Base-by-base conservation (phyloP, 108 stramenopile genomes). In the Nitzschia palea region DNA sequence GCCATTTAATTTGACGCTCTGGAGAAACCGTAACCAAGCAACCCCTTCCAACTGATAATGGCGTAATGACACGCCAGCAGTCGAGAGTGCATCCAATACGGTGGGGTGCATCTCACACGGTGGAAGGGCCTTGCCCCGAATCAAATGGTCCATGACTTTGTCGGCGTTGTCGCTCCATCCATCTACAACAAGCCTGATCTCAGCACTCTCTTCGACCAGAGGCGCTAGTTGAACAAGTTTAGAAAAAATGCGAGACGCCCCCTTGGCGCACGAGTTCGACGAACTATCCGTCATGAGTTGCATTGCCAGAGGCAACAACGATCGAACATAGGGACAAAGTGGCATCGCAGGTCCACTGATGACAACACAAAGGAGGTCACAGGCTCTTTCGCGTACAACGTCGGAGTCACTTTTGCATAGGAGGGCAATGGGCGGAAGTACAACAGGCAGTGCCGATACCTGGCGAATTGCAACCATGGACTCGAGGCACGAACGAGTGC, bases 11-110 rank as follows among this genome's bases (percentile, higher is more conserved):
- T 80, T 73, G 20, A 90, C 81, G 27, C 71, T 70, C n/a, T 81
- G 76, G n/a, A 96, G 82, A 77, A 94, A 94, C 1, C 73, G 65
- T 27, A 96, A 47, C 95, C 95, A 96, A 20, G 90, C 68, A 50
- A 96, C 71, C 6, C 95, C 95, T 55, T 96, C 91, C 44, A 77
- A 52, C 74, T 96, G 95, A 66, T 96, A 94, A n/a, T 69, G 61
- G 50, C 95, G 74, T 5, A 96, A 67, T 14, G 53, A 45, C 1
- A 81, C 76, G 5, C 80, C 74, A 54, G 62, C 62, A n/a, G 66
- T 45, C 9, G 36, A 36, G 53, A 95, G 61, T 20, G 65, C 47
- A 1, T 73, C 27, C 8, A 33, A 27, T 3, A 95, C 61, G 23
- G 10, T 43, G 0, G 67, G 62, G 20, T 88, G 86, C 6, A 95